These are phyloP conservation scores for Cordyceps cateniannulata DNA, from an alignment of 2,329 filamentous ascomycete species.

Conservation along the genomic window DNA sequence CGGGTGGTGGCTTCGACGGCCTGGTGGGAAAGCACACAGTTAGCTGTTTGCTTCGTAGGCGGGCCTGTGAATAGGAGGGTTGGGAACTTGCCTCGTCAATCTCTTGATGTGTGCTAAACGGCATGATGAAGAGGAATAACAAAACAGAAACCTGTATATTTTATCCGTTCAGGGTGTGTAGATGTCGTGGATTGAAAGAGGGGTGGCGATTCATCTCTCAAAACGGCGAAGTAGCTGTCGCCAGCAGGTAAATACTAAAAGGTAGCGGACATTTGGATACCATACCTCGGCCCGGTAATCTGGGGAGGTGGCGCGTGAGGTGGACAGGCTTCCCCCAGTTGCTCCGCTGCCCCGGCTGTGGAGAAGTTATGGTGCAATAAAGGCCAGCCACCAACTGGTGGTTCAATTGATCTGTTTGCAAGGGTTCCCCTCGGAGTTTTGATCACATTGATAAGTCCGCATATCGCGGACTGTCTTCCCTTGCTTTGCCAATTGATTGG, in stretches of 20 bases:
- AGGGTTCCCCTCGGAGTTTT: neutral
- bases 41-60: neutral
- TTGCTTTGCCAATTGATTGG: neutral
- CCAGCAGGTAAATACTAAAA: too few relatives aligned
- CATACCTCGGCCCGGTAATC: neutral
- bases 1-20: constrained; percentile 3
- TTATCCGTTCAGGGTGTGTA: neutral
- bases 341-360: constrained; percentile 1
- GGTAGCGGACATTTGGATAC: too few relatives aligned
- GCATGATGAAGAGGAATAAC: constrained; percentile 20
- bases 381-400: too few relatives aligned
- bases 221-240: too few relatives aligned
- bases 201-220: neutral
- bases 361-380: neutral
- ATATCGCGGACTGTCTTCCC: neutral
- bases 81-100: constrained; percentile 8
- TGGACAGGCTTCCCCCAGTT: neutral
- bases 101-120: constrained; percentile 3
- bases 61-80: neutral
- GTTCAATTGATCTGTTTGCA: too few relatives aligned
- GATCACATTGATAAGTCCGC: neutral
- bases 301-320: neutral
- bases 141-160: neutral
- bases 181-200: neutral
- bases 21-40: neutral